phyloP scores from a whole-genome alignment of 2,329 filamentous ascomycete genomes.

The Epicoccum nigrum region DNA sequence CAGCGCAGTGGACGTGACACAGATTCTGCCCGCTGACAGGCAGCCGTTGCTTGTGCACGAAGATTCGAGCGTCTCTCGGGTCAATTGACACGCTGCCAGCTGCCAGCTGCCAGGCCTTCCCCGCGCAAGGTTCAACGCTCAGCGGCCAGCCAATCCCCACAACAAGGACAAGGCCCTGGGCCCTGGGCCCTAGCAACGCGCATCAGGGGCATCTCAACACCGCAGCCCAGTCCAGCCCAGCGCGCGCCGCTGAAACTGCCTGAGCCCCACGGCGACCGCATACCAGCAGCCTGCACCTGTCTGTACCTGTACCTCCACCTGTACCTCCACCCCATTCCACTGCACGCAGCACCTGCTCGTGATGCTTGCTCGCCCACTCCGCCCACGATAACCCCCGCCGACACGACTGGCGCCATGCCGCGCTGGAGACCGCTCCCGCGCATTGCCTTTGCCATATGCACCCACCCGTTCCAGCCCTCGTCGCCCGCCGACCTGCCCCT shows the following conservation, averaged over 20 bases:
- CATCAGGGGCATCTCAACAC: constrained; percentile 11
- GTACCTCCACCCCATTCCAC: too few species aligned
- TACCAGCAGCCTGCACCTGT: too few species aligned
- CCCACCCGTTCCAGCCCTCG: constrained; percentile 87
- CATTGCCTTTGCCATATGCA: constrained; percentile 97
- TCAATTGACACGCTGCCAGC: constrained; percentile 1
- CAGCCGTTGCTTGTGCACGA: background rate
- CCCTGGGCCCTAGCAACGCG: constrained; percentile 5
- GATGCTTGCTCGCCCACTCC: constrained; percentile 39
- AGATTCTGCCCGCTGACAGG: background rate
- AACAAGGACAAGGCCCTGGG: too few species aligned
- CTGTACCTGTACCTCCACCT: too few species aligned
- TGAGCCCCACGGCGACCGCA: background rate
- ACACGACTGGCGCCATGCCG: constrained; percentile 45
- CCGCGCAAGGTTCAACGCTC: background rate
- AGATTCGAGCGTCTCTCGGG: background rate
- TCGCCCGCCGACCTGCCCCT: constrained; percentile 90
- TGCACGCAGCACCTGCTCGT: constrained; percentile 26
- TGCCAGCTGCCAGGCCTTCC: background rate
- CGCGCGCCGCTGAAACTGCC: constrained; percentile 1
- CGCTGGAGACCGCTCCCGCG: constrained; percentile 94
- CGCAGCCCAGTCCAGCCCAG: constrained; percentile 1
- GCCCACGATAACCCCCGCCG: constrained; percentile 40
- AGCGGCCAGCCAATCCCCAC: constrained; percentile 10
- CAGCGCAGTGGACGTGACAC: constrained; percentile 4